phyloP scores from a whole-genome alignment of 495 filamentous ascomycete species.

The Penicillium waksmanii region DNA sequence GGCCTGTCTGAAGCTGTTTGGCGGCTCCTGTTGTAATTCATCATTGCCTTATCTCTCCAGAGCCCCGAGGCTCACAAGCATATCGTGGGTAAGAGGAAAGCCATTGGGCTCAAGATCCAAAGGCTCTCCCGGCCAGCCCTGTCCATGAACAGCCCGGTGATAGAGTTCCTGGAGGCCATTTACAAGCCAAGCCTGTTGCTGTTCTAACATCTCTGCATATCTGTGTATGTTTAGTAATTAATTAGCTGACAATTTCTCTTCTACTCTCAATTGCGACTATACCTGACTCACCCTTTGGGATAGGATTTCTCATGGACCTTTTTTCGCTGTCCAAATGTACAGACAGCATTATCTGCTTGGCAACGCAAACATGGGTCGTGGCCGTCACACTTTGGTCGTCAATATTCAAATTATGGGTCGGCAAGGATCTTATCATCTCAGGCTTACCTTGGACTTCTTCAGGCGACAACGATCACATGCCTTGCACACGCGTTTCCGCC shows the following conservation, averaged over 20 bases:
- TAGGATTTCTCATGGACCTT: not conserved
- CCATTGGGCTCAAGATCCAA: not conserved
- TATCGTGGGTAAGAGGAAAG: not conserved
- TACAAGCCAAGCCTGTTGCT: not conserved
- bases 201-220: conserved; percentile 1
- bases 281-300: not conserved
- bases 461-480: conserved; percentile 8
- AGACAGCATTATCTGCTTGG: not conserved
- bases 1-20: not conserved
- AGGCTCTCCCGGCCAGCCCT: not conserved
- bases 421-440: not conserved
- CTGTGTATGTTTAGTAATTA: not conserved
- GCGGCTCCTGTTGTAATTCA: not conserved
- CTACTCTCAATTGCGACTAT: not conserved
- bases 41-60: not conserved
- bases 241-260: not conserved
- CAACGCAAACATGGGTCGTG: conserved; percentile 6
- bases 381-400: not conserved
- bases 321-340: conserved; percentile 5
- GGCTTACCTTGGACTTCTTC: conserved; percentile 9
- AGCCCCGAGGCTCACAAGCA: conserved; percentile 2
- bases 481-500: conserved; percentile 8
- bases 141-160: not conserved
- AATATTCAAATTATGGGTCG: not conserved
- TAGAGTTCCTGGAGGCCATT: not conserved